A percentile compares a stretch with the other conserved stretches of the same genome.
Evolutionary conservation across 2,329 filamentous ascomycete genomes (phyloP).

Genomic region (Aspergillus ruber): DNA sequence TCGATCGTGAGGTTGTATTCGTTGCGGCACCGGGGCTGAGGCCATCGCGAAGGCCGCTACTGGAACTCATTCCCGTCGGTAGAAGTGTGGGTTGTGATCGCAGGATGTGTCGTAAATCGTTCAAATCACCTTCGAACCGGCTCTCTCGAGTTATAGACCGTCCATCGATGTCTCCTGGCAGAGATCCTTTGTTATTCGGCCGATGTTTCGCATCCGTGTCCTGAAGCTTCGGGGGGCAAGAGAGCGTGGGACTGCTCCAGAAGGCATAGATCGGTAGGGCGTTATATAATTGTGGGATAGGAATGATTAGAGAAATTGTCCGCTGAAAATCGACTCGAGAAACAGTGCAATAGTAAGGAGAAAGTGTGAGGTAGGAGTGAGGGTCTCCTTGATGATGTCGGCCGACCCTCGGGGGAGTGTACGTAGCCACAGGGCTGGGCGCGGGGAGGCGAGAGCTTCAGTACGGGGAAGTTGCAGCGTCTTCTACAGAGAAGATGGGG

Average conservation of each 20-base stretch:
- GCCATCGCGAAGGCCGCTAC: constrained; percentile 30
- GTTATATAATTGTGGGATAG: too few species aligned
- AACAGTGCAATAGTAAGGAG: neutral
- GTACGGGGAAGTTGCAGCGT: too few species aligned
- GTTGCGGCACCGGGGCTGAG: constrained; percentile 27
- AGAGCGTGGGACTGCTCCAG: too few species aligned
- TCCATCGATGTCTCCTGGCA: constrained; percentile 14
- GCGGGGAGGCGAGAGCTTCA: too few species aligned
- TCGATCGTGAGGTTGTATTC: constrained; percentile 24
- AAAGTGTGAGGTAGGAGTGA: constrained; percentile 2
- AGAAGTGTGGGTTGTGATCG: neutral
- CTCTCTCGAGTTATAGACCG: constrained; percentile 27
- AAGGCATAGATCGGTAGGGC: too few species aligned
- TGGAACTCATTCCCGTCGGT: constrained; percentile 37
- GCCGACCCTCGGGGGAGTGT: constrained; percentile 6
- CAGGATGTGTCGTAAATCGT: constrained; percentile 27
- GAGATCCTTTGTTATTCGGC: constrained; percentile 2
- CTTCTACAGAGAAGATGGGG: too few species aligned
- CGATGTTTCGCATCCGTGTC: constrained; percentile 15
- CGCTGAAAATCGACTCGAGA: neutral
- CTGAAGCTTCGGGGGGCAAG: neutral
- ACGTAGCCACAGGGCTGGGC: neutral
- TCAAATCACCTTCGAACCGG: constrained; percentile 25
- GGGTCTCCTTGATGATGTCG: constrained; percentile 10
- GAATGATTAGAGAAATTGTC: too few species aligned